A percentile compares a stretch with the other conserved stretches of the same genome.
Evolutionary conservation across 345 rosid species (phyloP).

Genomic region (Angophora floribunda): DNA sequence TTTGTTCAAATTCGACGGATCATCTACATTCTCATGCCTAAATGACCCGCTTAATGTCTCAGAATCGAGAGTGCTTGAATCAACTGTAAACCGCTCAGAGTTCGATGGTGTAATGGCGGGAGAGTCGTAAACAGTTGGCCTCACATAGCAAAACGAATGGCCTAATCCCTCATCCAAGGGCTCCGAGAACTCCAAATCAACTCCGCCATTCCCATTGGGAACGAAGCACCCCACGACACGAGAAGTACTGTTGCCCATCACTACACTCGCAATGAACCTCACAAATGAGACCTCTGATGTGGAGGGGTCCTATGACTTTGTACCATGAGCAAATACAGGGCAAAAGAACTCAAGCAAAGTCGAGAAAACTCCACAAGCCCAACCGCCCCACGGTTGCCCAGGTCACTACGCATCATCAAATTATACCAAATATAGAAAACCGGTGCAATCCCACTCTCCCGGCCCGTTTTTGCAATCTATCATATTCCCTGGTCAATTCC

Average conservation of each 20-base stretch:
- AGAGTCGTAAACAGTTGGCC: slow-evolving; percentile 78
- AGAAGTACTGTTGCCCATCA: slow-evolving; percentile 94
- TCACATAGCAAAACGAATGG: slow-evolving; percentile 93
- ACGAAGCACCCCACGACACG: slow-evolving; percentile 91
- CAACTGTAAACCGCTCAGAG: slow-evolving; percentile 92
- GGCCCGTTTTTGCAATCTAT: background rate
- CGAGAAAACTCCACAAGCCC: slow-evolving; percentile 42
- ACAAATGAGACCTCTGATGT: slow-evolving; percentile 21
- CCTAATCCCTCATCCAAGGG: slow-evolving; percentile 93
- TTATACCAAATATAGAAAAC: background rate
- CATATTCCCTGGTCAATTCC: background rate
- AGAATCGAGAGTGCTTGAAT: slow-evolving; percentile 91
- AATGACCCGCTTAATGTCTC: slow-evolving; percentile 84
- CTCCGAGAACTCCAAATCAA: slow-evolving; percentile 76
- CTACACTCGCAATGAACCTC: slow-evolving; percentile 8
- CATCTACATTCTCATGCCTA: slow-evolving; percentile 69
- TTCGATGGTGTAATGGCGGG: slow-evolving; percentile 88
- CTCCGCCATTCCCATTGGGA: slow-evolving; percentile 75
- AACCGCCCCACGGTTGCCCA: slow-evolving; percentile 34
- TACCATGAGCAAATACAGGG: slow-evolving; percentile 47
- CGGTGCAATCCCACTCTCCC: background rate
- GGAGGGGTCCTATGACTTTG: slow-evolving; percentile 35
- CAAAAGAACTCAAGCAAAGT: slow-evolving; percentile 26
- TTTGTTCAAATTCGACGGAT: slow-evolving; percentile 46
- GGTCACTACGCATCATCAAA: slow-evolving; percentile 51